A percentile compares a stretch with the other conserved stretches of the same genome.
Evolutionary conservation across 345 rosid species (phyloP).

Genomic region (Anacardium occidentale): DNA sequence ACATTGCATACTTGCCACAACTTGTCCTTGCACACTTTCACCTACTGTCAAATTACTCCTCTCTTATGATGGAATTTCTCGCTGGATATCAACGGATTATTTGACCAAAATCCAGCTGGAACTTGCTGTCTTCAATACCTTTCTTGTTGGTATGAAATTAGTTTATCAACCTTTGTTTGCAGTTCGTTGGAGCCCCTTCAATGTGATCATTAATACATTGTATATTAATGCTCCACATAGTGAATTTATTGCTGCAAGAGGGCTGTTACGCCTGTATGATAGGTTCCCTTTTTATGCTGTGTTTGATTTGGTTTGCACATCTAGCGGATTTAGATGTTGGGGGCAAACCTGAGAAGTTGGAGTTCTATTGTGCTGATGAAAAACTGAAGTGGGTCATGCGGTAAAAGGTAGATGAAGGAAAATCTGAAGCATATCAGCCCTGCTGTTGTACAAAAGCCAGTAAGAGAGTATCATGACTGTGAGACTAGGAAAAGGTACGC

Average conservation of each 20-base stretch:
- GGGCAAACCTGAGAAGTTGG: conserved; percentile 67
- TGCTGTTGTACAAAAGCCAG: conserved; percentile 92
- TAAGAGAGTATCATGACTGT: conserved; percentile 39
- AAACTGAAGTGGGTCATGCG: conserved; percentile 93
- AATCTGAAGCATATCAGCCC: conserved; percentile 64
- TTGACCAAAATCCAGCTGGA: no score
- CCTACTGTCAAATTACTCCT: no score
- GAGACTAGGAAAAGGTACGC: conserved; percentile 1
- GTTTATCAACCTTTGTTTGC: no score
- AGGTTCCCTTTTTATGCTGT: conserved; percentile 89
- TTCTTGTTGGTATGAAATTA: no score
- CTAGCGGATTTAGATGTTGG: conserved; percentile 71
- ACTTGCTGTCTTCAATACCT: no score
- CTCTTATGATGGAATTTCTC: no score
- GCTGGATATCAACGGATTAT: no score
- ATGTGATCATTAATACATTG: conserved; percentile 58
- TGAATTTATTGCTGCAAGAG: conserved; percentile 84
- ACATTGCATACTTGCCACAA: no score
- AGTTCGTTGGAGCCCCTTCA: no score
- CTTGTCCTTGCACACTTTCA: no score
- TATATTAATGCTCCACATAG: conserved; percentile 74
- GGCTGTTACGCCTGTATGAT: conserved; percentile 79
- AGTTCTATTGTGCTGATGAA: conserved; percentile 72
- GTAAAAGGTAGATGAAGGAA: conserved; percentile 61
- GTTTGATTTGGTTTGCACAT: conserved; percentile 66